Evolutionary conservation across 148 eudicot species (phyloP).

Genomic region (Rheum nobile): DNA sequence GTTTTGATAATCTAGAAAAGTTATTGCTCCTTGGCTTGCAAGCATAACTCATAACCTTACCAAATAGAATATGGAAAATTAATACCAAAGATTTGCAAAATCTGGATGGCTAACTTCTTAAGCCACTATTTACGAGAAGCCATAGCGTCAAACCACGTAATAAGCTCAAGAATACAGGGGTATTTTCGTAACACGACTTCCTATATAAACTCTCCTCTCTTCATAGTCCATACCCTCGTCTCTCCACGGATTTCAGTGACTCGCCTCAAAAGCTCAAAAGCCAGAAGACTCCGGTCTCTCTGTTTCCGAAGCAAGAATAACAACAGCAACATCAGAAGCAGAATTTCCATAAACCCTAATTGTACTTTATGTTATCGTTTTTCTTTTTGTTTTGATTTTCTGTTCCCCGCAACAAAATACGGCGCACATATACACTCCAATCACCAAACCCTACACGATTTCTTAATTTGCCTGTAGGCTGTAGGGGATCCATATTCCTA

Average conservation of each 20-base stretch:
- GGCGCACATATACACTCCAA: not conserved
- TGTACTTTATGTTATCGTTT: not conserved
- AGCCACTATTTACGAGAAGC: not conserved
- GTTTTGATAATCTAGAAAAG: too few species aligned
- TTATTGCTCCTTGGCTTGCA: not conserved
- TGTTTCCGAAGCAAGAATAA: not conserved
- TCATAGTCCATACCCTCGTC: constrained; percentile 8
- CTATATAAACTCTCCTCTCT: not conserved
- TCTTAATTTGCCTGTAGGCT: not conserved
- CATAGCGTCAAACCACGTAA: not conserved
- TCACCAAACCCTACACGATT: constrained; percentile 3
- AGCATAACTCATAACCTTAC: not conserved
- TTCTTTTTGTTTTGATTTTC: not conserved
- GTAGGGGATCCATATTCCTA: not conserved
- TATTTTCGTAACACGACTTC: not conserved
- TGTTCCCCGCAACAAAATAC: not conserved
- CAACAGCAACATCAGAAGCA: not conserved
- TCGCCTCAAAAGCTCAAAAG: not conserved
- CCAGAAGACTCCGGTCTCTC: constrained; percentile 3
- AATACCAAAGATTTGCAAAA: not conserved
- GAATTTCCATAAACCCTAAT: not conserved
- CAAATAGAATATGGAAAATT: not conserved
- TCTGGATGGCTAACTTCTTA: not conserved
- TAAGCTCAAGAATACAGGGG: not conserved
- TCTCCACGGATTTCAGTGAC: constrained; percentile 4